phyloP scores from a whole-genome alignment of 805 yeast species.

The Nakazawaea molendinolei region DNA sequence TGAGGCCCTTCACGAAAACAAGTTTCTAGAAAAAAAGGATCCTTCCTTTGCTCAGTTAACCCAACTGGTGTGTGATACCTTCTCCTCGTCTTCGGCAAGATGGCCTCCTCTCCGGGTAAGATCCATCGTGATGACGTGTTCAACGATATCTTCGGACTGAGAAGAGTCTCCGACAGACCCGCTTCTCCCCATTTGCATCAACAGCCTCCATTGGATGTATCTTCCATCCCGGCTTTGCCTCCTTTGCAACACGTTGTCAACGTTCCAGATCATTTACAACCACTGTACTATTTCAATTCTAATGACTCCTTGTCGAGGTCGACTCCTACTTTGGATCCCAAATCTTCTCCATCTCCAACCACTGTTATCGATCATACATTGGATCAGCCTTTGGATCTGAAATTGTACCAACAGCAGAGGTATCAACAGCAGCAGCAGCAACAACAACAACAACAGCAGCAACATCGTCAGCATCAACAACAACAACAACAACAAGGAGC shows the following conservation, averaged over 20 bases:
- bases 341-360: background rate
- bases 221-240: conserved; percentile 15
- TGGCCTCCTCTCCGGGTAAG: conserved; percentile 8
- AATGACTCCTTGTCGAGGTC: background rate
- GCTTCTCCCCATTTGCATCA: conserved; percentile 2
- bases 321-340: conserved; percentile 3
- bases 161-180: conserved; percentile 15
- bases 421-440: conserved; percentile 4
- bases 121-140: conserved; percentile 21
- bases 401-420: no score
- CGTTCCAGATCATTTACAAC: conserved; percentile 5
- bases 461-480: conserved; percentile 14
- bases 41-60: no score
- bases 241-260: conserved; percentile 14
- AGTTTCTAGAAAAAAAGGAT: no score
- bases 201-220: conserved; percentile 11
- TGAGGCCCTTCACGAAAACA: no score
- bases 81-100: no score
- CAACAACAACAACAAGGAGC: conserved; percentile 15
- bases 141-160: conserved; percentile 24
- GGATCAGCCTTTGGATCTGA: no score
- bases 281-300: conserved; percentile 1
- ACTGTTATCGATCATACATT: no score
- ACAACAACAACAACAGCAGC: conserved; percentile 11
- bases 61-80: no score